Base-by-base conservation (phyloP, 2,329 filamentous ascomycete species). In the Monosporascus sp. region DNA sequence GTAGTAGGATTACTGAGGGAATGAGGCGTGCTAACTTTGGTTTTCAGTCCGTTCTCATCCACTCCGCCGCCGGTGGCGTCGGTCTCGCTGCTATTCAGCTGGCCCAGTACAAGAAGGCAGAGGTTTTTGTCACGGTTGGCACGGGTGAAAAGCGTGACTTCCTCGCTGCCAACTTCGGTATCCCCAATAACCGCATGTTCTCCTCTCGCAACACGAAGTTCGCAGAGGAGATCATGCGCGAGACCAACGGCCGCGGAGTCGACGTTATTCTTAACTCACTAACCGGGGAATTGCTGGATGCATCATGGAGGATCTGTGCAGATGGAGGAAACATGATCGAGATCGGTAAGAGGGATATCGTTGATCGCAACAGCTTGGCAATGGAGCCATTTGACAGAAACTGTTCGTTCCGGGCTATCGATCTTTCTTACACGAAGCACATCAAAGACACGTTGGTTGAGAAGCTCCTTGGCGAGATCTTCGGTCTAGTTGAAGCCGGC, bases 181-280 rank as follows among this genome's bases (percentile, higher is more conserved):
- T 62, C 25, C 45, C 48, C 0, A 15, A 34, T 1, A 45, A 56
- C 1, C 57, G 44, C 31, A 60, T 63, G 11, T 61, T 62, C 51
- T 52, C 41, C 6, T 58, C 54, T 18, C 48, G 58, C 1, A 54
- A 63, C 37, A 22, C 45, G 1, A 52, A 50, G 6, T 61, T 63
- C 14, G 53, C 49, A 1, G 22, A 39, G 2, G 38, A 25, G 6
- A 34, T 61, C 8, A 18, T 53, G 18, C 18, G 15, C 0, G 48
- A 47, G 8, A 61, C 56, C 1, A n/a, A 47, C 1, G 53, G 51
- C 3, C 47, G 38, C 11, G 57, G 59, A 11, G 54, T 62, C n/a
- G 60, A 62, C 39, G 51, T 59, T 1, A 49, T 61, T 6, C 44
- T 63, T 20, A 63, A 60, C 37, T 60, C 57, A 3, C 36, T 62